Percentiles rank a stretch among this genome's conserved stretches.
Conservation (phyloP, 2,329 filamentous ascomycete genomes). For the Ophiocordyceps australis region DNA sequence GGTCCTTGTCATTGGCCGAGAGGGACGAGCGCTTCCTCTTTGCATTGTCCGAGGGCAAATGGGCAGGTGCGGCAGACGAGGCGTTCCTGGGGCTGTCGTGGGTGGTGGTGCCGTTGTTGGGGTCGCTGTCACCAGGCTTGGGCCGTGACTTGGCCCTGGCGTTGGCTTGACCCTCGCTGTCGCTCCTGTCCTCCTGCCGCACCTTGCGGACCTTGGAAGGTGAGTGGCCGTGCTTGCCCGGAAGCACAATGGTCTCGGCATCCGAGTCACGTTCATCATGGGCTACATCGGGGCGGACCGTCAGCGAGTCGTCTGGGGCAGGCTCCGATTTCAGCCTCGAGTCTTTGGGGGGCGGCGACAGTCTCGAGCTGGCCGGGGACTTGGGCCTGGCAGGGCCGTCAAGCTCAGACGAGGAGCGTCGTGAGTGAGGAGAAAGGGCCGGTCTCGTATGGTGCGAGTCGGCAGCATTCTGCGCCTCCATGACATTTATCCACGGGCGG, state of each 20-base stretch:
- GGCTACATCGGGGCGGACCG: conserved; percentile 17
- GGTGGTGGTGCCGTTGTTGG: no score
- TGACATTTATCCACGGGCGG: conserved; percentile 40
- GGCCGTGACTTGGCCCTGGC: conserved; percentile 11
- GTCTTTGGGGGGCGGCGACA: conserved; percentile 4
- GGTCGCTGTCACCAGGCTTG: conserved; percentile 10
- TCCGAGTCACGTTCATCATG: conserved; percentile 45
- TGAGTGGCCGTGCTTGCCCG: conserved; percentile 45
- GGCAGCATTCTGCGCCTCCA: conserved; percentile 52
- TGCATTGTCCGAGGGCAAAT: conserved; percentile 8
- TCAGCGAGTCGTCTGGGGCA: conserved; percentile 1
- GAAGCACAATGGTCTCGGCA: conserved; percentile 52
- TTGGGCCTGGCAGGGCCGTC: conserved; percentile 7
- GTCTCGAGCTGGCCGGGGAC: conserved; percentile 3
- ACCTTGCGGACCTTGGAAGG: conserved; percentile 45
- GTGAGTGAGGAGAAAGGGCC: conserved; percentile 29
- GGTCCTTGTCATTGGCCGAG: conserved; percentile 9
- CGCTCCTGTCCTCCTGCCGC: conserved; percentile 46
- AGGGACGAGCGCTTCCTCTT: conserved; percentile 31
- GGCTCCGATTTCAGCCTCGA: conserved; percentile 1
- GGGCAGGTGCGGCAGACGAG: neutral
- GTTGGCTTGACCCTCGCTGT: conserved; percentile 28
- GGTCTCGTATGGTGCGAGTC: conserved; percentile 43
- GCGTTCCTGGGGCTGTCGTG: conserved; percentile 14
- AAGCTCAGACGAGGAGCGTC: conserved; percentile 27